Evolutionary conservation across 202 grass and related monocot genomes (phyloP).

Genomic region (Panicum hallii): DNA sequence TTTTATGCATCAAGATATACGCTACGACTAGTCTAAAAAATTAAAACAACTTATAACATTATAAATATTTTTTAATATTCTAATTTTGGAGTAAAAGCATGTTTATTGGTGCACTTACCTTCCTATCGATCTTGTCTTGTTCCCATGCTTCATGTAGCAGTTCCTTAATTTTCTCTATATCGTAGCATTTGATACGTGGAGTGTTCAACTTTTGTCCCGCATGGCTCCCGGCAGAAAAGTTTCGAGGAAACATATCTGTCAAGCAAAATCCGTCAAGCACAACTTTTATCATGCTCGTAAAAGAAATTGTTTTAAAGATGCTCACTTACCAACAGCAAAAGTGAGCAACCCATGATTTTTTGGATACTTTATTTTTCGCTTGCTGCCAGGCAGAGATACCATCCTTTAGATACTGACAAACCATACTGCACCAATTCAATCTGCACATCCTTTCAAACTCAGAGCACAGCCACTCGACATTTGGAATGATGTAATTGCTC

Average conservation of each 20-base stretch:
- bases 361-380: not conserved
- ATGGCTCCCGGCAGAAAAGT: not conserved
- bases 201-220: not conserved
- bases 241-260: not conserved
- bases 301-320: not conserved
- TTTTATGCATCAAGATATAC: no score
- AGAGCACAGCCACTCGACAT: not conserved
- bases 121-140: no score
- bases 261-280: not conserved
- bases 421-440: not conserved
- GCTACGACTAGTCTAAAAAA: no score
- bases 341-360: not conserved
- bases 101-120: no score
- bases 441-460: not conserved
- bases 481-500: not conserved
- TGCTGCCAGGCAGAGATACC: not conserved
- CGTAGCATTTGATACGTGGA: not conserved
- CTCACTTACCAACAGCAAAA: not conserved
- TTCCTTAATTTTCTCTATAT: not conserved
- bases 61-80: no score
- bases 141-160: no score
- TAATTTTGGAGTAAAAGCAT: no score
- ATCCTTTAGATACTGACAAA: not conserved
- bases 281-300: not conserved
- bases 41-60: no score